Percentiles rank a stretch among this genome's conserved stretches.
Evolutionary conservation across 1,284 basidiomycete genomes (phyloP).

Genomic region (Leccinum glutinopallens): DNA sequence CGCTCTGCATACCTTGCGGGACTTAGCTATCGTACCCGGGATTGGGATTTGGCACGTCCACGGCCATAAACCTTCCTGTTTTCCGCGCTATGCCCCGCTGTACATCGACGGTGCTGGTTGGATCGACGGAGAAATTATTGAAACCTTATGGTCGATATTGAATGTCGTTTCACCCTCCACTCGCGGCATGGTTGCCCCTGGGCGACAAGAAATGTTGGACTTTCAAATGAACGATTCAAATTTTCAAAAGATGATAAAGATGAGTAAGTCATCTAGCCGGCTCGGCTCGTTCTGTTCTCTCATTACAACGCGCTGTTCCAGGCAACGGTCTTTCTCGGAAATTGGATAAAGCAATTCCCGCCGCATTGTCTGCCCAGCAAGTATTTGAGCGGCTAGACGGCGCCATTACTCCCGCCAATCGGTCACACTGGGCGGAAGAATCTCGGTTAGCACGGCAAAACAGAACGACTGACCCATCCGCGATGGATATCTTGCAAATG

Average conservation of each 20-base stretch:
- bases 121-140: not conserved
- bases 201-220: not conserved
- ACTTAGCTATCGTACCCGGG: not conserved
- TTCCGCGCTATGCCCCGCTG: not conserved
- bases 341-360: not conserved
- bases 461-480: not conserved
- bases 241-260: not conserved
- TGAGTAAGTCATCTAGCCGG: not conserved
- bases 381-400: not conserved
- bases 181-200: not conserved
- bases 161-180: not conserved
- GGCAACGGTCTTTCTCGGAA: not conserved
- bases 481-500: not conserved
- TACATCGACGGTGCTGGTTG: not conserved
- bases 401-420: not conserved
- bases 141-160: not conserved
- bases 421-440: not conserved
- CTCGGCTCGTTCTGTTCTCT: not conserved
- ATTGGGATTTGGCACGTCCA: slow-evolving; percentile 21
- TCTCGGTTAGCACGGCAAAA: not conserved
- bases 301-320: not conserved
- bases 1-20: not conserved
- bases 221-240: not conserved
- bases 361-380: not conserved
- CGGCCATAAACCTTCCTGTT: slow-evolving; percentile 14